Base-by-base conservation (phyloP, 2,329 filamentous ascomycete species). In the Fusarium bactridioides region DNA sequence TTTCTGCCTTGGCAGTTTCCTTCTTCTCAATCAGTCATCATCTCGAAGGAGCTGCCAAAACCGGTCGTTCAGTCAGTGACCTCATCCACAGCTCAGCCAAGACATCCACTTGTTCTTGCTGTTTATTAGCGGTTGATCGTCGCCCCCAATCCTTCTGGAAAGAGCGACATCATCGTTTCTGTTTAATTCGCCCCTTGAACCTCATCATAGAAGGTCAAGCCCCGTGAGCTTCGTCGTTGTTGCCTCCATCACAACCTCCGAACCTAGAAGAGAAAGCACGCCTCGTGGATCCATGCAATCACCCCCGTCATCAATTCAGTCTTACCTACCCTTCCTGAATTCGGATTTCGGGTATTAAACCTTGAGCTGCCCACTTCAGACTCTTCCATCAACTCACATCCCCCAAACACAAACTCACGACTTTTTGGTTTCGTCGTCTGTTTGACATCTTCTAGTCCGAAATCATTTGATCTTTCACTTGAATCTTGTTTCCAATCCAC, bases 311-410 rank as follows among this genome's bases (percentile, higher is more conserved):
- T 69, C 67, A 53, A 57, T 64, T 33, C 59, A 61, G 48, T 37
- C 27, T 41, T 31, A 37, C 54, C 33, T 33, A 37, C 54, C 33
- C 29, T 27, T 40, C n/a, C 51, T 69, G 23, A 21, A 40, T 51
- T 57, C 63, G 23, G 47, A 38, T 41, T 29, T 69, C 27, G 60
- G 60, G 53, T 69, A 69, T 70, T 70, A 70, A 70, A 70, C 40
- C 67, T 57, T 62, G 67, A 65, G 37, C 56, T 56, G 50, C 68
- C 68, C 68, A 70, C 68, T 61, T 55, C 44, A n/a, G 27, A 70
- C 33, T 37, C 23, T 37, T 40, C 51, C 41, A 18, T 57, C 50
- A 53, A 44, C 35, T 65, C 29, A 69, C 21, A 29, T 35, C 44
- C 33, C 27, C 23, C 59, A 62, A 61, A 38, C 61, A 57, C 61